Evolutionary conservation across 352 stramenopile species (phyloP), one percentile per base, ranked within the genome.

Genomic region (Hyaloperonospora brassicae): DNA sequence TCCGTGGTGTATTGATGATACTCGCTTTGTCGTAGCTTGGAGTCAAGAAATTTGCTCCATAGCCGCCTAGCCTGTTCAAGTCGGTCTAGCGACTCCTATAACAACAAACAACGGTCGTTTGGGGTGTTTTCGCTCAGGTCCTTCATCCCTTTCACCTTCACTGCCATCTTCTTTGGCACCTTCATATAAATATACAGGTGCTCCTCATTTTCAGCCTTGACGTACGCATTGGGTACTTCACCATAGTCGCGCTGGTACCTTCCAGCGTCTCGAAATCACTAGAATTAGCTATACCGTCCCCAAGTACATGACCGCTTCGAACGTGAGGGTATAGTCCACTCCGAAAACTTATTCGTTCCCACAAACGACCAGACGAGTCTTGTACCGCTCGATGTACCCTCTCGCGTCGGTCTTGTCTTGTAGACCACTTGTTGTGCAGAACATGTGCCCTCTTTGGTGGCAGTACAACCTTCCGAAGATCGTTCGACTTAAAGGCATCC

Each of bases 1-100:
- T 77, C 64, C 2, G 61, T 60, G 0, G 55, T 49, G 35, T 55
- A 63, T n/a, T 55, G 52, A 1, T n/a, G 41, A 39, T 67, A 73
- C 0, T 57, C 55, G 0, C 52, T 22, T 6, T 54, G 17, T 7
- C 56, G 3, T 24, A 74, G 25, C 0, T 43, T 66, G 4, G 31
- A 23, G 25, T 70, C 22, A 0, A 69, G 43, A 12, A 60, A 27
- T 41, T 72, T 17, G 36, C 52, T 48, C 43, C 52, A 59, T 24
- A 59, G 22, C 13, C 35, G 44, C 2, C 12, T 24, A 0, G 44
- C 22, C 22, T 59, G 35, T 9, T 59, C 47, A 34, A 59, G 14
- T 14, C 34, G 43, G 23, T 59, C 52, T n/a, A 47, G 35, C 11
- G 52, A 52, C 44, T 48, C 48, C 42, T 52, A 13, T 24, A 59